Evolutionary conservation across 2,329 filamentous ascomycete species (phyloP).

Genomic region (Cylindrodendrum hubeiense): DNA sequence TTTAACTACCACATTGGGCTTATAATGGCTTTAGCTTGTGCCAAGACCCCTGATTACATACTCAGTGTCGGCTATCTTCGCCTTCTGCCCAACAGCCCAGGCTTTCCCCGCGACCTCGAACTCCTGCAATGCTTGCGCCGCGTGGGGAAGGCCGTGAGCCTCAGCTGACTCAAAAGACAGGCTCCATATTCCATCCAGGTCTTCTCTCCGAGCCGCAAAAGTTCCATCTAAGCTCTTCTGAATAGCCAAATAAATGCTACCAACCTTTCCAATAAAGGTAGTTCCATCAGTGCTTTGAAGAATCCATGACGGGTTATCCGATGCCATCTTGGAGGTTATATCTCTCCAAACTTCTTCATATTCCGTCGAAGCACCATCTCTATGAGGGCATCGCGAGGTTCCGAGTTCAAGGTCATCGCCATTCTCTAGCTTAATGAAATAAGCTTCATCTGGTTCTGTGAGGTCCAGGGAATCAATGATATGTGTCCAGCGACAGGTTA

Average conservation of each 20-base stretch:
- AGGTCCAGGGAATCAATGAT: conserved; percentile 37
- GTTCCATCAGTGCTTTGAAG: conserved; percentile 32
- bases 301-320: conserved; percentile 31
- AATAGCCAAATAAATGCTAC: conserved; percentile 31
- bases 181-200: not conserved
- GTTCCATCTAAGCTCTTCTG: conserved; percentile 5
- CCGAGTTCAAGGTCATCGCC: conserved; percentile 38
- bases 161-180: conserved; percentile 2
- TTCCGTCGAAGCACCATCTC: conserved; percentile 18
- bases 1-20: not conserved
- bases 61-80: not conserved
- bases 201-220: conserved; percentile 10
- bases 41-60: not conserved
- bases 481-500: conserved; percentile 38
- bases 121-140: not conserved
- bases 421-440: conserved; percentile 33
- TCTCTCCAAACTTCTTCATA: conserved; percentile 40
- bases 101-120: not conserved
- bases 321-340: conserved; percentile 18
- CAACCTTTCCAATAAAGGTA: conserved; percentile 35
- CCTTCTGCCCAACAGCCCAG: not conserved
- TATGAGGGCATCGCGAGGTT: conserved; percentile 19
- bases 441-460: conserved; percentile 34
- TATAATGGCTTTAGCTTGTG: not conserved
- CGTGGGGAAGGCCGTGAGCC: not conserved